Evolutionary conservation across 2,329 filamentous ascomycete genomes (phyloP).

Genomic region (Pseudocercospora macadamiae): DNA sequence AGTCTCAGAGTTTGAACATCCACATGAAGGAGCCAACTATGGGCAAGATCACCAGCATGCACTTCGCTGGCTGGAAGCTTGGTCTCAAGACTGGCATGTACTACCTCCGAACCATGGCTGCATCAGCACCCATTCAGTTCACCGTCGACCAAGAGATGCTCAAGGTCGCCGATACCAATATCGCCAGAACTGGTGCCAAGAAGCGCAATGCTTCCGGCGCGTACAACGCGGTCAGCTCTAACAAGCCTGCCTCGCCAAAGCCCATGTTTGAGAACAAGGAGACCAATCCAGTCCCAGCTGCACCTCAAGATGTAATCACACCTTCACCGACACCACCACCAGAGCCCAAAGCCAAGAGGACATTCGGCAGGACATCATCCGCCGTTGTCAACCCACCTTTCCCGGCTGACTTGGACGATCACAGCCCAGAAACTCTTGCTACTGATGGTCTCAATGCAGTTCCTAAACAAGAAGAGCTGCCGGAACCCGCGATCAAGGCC

Average conservation of each 20-base stretch:
- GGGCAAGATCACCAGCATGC: constrained; percentile 99
- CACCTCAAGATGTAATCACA: constrained; percentile 67
- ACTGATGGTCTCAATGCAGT: constrained; percentile 65
- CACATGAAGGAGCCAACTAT: constrained; percentile 99
- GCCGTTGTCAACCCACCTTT: constrained; percentile 68
- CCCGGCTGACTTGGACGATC: constrained; percentile 76
- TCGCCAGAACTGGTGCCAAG: constrained; percentile 69
- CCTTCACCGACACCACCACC: constrained; percentile 69
- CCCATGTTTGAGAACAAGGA: constrained; percentile 67
- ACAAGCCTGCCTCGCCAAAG: constrained; percentile 65
- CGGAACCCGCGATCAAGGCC: constrained; percentile 56
- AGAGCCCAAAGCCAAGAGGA: constrained; percentile 49
- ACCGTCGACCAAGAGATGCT: constrained; percentile 97
- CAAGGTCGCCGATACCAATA: constrained; percentile 79
- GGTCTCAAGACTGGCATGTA: constrained; percentile 99
- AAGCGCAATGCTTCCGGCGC: constrained; percentile 64
- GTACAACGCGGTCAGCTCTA: constrained; percentile 45
- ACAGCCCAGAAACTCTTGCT: constrained; percentile 76
- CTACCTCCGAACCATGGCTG: constrained; percentile 97
- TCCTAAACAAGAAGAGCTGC: constrained; percentile 67
- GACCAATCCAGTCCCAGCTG: constrained; percentile 43
- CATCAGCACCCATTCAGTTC: constrained; percentile 96
- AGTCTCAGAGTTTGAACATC: constrained; percentile 98
- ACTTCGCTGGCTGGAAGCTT: constrained; percentile 98
- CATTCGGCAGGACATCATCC: constrained; percentile 35